Conservation (phyloP, 495 filamentous ascomycete genomes). For the Penicillium paradoxum region DNA sequence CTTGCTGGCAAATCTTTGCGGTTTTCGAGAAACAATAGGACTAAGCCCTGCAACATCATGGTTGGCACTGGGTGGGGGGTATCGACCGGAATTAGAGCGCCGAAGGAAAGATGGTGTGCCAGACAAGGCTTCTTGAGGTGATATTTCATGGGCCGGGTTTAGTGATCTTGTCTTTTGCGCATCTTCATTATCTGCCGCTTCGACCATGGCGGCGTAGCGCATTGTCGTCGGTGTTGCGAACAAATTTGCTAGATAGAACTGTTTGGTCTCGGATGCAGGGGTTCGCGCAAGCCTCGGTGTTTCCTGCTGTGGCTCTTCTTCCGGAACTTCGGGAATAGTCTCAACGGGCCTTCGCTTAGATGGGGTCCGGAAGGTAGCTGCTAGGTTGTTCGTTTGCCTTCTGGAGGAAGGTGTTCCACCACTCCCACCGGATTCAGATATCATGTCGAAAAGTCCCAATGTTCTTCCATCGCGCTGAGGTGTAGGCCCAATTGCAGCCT, state of each 20-base stretch:
- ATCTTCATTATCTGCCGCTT: slow-evolving; percentile 18
- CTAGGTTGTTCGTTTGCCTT: slow-evolving; percentile 25
- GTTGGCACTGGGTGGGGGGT: slow-evolving; percentile 12
- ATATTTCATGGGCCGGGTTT: slow-evolving; percentile 8
- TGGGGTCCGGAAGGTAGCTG: slow-evolving; percentile 38
- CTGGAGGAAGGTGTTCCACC: slow-evolving; percentile 38
- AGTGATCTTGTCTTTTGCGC: slow-evolving; percentile 21
- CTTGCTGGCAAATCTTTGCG: slow-evolving; percentile 61
- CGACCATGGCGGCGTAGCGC: slow-evolving; percentile 43
- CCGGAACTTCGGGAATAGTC: slow-evolving; percentile 28
- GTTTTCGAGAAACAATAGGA: slow-evolving; percentile 50
- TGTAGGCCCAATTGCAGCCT: slow-evolving; percentile 68
- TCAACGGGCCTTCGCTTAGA: slow-evolving; percentile 32
- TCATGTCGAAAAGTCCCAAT: slow-evolving; percentile 85
- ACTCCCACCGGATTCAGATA: slow-evolving; percentile 55
- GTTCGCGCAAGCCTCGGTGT: slow-evolving; percentile 48
- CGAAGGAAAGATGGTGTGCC: slow-evolving; percentile 74
- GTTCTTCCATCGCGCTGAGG: slow-evolving; percentile 85
- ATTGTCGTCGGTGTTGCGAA: slow-evolving; percentile 61
- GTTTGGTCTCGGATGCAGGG: slow-evolving; percentile 58
- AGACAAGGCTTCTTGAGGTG: slow-evolving; percentile 18
- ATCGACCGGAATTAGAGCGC: slow-evolving; percentile 41
- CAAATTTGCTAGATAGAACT: slow-evolving; percentile 52
- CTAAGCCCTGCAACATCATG: slow-evolving; percentile 24
- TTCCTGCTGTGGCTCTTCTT: slow-evolving; percentile 31